Conservation (phyloP, 2,329 filamentous ascomycete genomes). For the Aspergillus hiratsukae region DNA sequence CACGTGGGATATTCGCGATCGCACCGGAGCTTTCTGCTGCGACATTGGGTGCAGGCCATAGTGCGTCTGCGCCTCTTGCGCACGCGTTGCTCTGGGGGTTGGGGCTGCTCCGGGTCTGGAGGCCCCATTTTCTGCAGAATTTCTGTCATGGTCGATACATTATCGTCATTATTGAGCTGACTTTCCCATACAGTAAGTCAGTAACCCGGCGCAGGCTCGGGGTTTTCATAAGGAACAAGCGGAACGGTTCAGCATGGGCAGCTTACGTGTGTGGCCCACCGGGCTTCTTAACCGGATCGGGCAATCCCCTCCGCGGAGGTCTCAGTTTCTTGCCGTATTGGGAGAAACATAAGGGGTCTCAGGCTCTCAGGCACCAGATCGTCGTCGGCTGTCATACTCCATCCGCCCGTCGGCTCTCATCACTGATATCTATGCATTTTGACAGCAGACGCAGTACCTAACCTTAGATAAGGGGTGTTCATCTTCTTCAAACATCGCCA, state of each 20-base stretch:
- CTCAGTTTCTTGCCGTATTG: neutral
- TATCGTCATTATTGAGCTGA: neutral
- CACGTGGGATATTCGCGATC: constrained; percentile 41
- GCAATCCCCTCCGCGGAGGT: constrained; percentile 7
- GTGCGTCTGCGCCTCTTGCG: constrained; percentile 38
- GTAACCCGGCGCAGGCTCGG: neutral
- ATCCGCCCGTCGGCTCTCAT: no score
- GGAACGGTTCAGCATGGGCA: neutral
- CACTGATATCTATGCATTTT: no score
- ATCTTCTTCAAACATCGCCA: no score
- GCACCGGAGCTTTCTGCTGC: constrained; percentile 40
- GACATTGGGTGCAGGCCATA: constrained; percentile 40
- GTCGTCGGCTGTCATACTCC: neutral
- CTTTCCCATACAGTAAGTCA: neutral
- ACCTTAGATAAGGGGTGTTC: no score
- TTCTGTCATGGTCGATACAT: constrained; percentile 13
- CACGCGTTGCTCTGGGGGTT: constrained; percentile 20
- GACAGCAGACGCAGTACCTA: no score
- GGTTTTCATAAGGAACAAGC: constrained; percentile 4
- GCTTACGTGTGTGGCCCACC: constrained; percentile 16
- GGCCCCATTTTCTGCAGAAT: constrained; percentile 4
- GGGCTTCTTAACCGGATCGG: constrained; percentile 7
- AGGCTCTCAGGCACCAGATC: neutral
- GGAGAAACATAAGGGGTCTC: neutral
- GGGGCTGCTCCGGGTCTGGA: constrained; percentile 4